Evolutionary conservation across 108 stramenopile genomes (phyloP).

Genomic region (Conticribra weissflogii): DNA sequence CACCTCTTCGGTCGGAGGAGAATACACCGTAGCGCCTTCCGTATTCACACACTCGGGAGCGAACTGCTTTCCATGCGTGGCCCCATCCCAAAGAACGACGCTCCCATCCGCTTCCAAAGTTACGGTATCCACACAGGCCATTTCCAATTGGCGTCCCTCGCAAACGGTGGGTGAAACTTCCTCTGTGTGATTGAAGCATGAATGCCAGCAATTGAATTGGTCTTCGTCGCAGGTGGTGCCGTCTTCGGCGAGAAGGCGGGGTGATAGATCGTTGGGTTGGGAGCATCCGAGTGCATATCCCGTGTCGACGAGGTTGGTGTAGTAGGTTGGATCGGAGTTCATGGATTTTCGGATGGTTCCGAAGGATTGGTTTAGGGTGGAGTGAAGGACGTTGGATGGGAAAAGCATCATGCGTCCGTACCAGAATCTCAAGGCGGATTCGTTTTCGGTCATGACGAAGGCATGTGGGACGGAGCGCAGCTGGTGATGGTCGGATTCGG

Average conservation of each 20-base stretch:
- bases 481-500: background rate
- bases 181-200: conserved; percentile 16
- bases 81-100: conserved; percentile 9
- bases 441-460: conserved; percentile 8
- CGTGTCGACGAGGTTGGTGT: background rate
- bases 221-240: background rate
- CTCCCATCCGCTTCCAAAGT: too few relatives aligned
- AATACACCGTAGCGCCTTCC: too few relatives aligned
- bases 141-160: background rate
- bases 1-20: background rate
- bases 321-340: conserved; percentile 11
- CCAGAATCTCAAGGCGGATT: conserved; percentile 3
- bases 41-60: conserved; percentile 7
- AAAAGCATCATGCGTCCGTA: conserved; percentile 18
- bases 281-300: conserved; percentile 14
- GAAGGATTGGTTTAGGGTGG: conserved; percentile 1
- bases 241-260: conserved; percentile 13
- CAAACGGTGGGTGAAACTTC: conserved; percentile 8
- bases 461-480: conserved; percentile 12
- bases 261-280: background rate
- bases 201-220: conserved; percentile 19
- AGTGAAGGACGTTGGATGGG: conserved; percentile 1
- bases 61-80: conserved; percentile 8
- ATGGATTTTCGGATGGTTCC: conserved; percentile 1
- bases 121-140: conserved; percentile 11